Conservation (phyloP, 2,329 filamentous ascomycete species). For the Nemania diffusa region DNA sequence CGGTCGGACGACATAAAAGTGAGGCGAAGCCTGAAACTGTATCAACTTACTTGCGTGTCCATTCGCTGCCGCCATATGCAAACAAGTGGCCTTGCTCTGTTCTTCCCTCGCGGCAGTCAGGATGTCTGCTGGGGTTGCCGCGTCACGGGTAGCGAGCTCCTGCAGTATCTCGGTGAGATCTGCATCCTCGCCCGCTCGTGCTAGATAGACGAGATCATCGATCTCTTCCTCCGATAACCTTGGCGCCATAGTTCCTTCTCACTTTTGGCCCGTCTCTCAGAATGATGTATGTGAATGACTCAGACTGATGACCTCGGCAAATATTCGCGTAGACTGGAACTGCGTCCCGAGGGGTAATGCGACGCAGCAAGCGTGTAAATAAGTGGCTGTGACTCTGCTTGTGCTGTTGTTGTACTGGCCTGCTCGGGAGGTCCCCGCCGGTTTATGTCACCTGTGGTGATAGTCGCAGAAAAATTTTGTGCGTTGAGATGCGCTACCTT, state of each 20-base stretch:
- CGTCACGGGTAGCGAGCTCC: slow-evolving; percentile 70
- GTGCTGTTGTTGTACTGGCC: slow-evolving; percentile 10
- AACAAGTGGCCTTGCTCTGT: slow-evolving; percentile 77
- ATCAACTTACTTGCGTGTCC: slow-evolving; percentile 76
- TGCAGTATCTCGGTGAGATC: slow-evolving; percentile 72
- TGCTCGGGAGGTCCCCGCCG: slow-evolving; percentile 5
- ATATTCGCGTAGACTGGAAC: background rate
- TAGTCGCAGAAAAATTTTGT: slow-evolving; percentile 34
- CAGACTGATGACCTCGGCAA: background rate
- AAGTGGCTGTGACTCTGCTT: background rate
- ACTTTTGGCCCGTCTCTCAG: background rate
- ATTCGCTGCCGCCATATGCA: slow-evolving; percentile 95
- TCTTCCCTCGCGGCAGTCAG: slow-evolving; percentile 79
- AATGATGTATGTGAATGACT: background rate
- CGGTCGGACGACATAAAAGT: background rate
- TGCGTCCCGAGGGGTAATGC: background rate
- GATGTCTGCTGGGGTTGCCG: slow-evolving; percentile 68
- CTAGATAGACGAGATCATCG: slow-evolving; percentile 90
- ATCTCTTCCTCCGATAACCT: slow-evolving; percentile 80
- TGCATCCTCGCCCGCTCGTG: slow-evolving; percentile 78
- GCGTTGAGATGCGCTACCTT: slow-evolving; percentile 8
- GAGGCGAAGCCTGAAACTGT: background rate
- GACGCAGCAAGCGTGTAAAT: background rate
- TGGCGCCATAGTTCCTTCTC: slow-evolving; percentile 55
- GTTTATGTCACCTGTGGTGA: slow-evolving; percentile 18